Conservation (phyloP, 2,329 filamentous ascomycete genomes). For the Xylariaceae sp. region DNA sequence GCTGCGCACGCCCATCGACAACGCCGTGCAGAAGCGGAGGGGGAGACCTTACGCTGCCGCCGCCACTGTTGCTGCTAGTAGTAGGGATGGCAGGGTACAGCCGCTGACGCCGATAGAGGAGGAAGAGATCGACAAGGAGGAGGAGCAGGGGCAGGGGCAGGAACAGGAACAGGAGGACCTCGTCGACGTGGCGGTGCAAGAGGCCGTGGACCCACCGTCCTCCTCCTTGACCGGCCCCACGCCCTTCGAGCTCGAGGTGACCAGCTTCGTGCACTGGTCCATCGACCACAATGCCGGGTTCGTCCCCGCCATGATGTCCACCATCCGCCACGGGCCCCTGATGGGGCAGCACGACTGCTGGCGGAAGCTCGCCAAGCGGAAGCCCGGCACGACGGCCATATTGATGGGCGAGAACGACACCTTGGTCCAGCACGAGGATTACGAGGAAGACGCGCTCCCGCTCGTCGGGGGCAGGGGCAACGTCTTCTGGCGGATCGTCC, state of each 20-base stretch:
- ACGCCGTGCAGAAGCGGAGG: constrained; percentile 26
- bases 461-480: constrained; percentile 45
- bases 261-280: constrained; percentile 54
- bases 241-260: constrained; percentile 43
- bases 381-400: constrained; percentile 42
- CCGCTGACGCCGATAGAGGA: no score
- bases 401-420: constrained; percentile 47
- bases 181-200: constrained; percentile 39
- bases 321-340: constrained; percentile 49
- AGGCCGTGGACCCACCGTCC: constrained; percentile 29
- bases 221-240: constrained; percentile 21
- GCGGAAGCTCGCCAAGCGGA: constrained; percentile 39
- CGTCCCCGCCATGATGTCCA: constrained; percentile 54
- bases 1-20: constrained; percentile 46
- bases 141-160: no score
- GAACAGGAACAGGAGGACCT: constrained; percentile 27
- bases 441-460: constrained; percentile 44
- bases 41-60: no score
- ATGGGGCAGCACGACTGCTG: constrained; percentile 48
- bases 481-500: constrained; percentile 46
- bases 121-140: no score
- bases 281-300: constrained; percentile 51
- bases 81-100: no score
- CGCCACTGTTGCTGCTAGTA: no score
- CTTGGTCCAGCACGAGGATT: constrained; percentile 47